Percentiles rank a stretch among this genome's conserved stretches.
These are phyloP conservation scores for Moesziomyces sp. DNA, from an alignment of 1,284 basidiomycete genomes.

Conservation along the genomic window DNA sequence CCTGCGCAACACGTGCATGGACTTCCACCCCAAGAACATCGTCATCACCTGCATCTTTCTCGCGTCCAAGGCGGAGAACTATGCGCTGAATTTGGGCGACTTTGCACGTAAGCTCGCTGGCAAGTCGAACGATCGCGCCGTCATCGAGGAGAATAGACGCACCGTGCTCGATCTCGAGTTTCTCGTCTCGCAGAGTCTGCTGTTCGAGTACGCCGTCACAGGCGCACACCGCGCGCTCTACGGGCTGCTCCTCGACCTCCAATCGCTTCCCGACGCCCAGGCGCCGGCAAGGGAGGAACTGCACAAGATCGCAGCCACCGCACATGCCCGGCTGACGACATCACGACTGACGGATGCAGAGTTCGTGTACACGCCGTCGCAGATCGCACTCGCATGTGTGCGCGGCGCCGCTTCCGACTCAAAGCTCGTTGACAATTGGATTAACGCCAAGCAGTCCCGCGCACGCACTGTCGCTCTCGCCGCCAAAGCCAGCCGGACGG, in stretches of 20 bases:
- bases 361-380: constrained; percentile 88
- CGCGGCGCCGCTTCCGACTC: constrained; percentile 47
- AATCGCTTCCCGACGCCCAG: constrained; percentile 71
- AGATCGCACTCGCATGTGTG: constrained; percentile 89
- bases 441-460: constrained; percentile 34
- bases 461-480: constrained; percentile 7
- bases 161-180: constrained; percentile 95
- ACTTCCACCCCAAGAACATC: constrained; percentile 97
- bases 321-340: constrained; percentile 58
- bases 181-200: constrained; percentile 88
- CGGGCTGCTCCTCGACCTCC: constrained; percentile 89
- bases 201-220: constrained; percentile 92
- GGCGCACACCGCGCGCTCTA: constrained; percentile 88
- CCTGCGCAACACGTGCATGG: constrained; percentile 96
- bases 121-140: constrained; percentile 77
- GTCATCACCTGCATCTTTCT: constrained; percentile 91
- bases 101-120: constrained; percentile 73
- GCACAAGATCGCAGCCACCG: constrained; percentile 31
- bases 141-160: constrained; percentile 72
- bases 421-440: constrained; percentile 76
- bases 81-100: constrained; percentile 83
- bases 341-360: constrained; percentile 90
- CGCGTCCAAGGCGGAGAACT: constrained; percentile 95
- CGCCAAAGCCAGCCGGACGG: constrained; percentile 12
- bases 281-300: constrained; percentile 31